These are phyloP conservation scores for Cornus florida DNA, from an alignment of 148 eudicot genomes.

Conservation along the genomic window DNA sequence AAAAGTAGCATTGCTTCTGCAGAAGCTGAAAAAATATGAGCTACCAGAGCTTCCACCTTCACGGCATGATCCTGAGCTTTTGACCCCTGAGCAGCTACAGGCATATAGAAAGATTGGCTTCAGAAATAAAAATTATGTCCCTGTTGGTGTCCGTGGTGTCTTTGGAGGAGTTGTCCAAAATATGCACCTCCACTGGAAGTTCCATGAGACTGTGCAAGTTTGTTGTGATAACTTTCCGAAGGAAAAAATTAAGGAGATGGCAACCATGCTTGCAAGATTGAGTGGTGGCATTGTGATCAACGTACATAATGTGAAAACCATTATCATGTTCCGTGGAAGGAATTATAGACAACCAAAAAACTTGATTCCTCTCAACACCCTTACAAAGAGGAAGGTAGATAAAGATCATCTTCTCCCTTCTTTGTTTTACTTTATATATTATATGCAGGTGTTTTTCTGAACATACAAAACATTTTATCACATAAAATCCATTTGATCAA, in stretches of 20 bases:
- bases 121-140: conserved; percentile 86
- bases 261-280: conserved; percentile 81
- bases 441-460: not conserved
- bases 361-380: conserved; percentile 92
- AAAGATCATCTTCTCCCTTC: not conserved
- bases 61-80: conserved; percentile 92
- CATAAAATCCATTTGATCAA: no score
- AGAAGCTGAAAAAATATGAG: conserved; percentile 95
- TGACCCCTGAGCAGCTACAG: conserved; percentile 90
- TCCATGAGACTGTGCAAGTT: conserved; percentile 99
- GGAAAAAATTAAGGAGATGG: conserved; percentile 98
- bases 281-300: conserved; percentile 97
- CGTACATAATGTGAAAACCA: conserved; percentile 92
- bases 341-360: conserved; percentile 96
- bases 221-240: conserved; percentile 98
- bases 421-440: not conserved
- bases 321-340: conserved; percentile 96
- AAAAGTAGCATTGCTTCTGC: conserved; percentile 93
- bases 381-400: conserved; percentile 90
- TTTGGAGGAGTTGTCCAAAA: conserved; percentile 99
- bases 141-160: conserved; percentile 99
- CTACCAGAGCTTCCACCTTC: conserved; percentile 93
- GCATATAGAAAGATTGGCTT: conserved; percentile 91
- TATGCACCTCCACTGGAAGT: conserved; percentile 99
- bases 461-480: not conserved